Evolutionary conservation across 129 eudicot genomes (phyloP).

Genomic region (Apium graveolens): DNA sequence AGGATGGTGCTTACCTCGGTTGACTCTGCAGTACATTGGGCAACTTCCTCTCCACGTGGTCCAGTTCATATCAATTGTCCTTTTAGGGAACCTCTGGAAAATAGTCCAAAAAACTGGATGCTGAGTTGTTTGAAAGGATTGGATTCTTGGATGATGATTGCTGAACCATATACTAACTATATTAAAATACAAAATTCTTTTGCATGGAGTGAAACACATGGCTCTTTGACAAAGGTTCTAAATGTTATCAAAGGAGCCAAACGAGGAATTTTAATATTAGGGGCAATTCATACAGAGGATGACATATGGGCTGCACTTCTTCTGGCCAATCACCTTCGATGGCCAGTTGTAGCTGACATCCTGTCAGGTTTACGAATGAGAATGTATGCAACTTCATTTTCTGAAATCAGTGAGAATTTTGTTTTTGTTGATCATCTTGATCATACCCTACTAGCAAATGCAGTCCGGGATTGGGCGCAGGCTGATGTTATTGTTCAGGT

Average conservation of each 20-base stretch:
- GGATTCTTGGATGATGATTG: conserved; percentile 61
- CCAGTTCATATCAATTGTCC: conserved; percentile 94
- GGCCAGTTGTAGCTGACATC: conserved; percentile 86
- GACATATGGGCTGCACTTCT: conserved; percentile 86
- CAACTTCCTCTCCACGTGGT: conserved; percentile 72
- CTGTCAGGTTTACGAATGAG: conserved; percentile 84
- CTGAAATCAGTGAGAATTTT: conserved; percentile 30
- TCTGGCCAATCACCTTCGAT: conserved; percentile 66
- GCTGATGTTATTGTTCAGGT: conserved; percentile 90
- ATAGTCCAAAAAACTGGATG: conserved; percentile 48
- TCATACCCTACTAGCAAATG: conserved; percentile 53
- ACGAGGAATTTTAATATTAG: conserved; percentile 57
- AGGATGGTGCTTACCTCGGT: conserved; percentile 75
- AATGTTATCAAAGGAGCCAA: conserved; percentile 52
- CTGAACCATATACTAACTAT: conserved; percentile 63
- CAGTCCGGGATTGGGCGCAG: conserved; percentile 46
- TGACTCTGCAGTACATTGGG: conserved; percentile 67
- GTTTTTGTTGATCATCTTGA: conserved; percentile 85
- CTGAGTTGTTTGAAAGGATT: conserved; percentile 60
- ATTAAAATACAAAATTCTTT: conserved; percentile 33
- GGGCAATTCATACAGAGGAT: conserved; percentile 61
- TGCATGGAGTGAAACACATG: conserved; percentile 17
- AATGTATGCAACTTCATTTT: conserved; percentile 37
- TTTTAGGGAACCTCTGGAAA: conserved; percentile 80
- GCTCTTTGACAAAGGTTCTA: conserved; percentile 39